These are phyloP conservation scores for Magnaporthiopsis incrustans DNA, from an alignment of 2,329 filamentous ascomycete species.

Conservation along the genomic window DNA sequence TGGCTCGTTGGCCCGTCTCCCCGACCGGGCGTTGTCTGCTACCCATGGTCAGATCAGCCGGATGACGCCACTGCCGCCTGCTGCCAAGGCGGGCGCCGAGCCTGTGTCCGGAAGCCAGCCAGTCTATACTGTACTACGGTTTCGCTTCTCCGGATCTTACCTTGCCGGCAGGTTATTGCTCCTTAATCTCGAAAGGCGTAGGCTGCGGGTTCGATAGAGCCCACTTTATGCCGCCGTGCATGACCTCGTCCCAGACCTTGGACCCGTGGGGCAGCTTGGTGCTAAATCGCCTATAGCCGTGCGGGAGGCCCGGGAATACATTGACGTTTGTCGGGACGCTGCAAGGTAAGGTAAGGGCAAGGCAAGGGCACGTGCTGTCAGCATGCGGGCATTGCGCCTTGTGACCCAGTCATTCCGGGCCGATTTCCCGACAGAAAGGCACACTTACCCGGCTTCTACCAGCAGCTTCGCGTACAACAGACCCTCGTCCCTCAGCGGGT, in stretches of 20 bases:
- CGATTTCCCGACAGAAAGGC: constrained; percentile 12
- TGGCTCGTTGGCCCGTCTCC: not conserved
- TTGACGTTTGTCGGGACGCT: constrained; percentile 21
- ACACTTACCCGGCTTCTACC: constrained; percentile 11
- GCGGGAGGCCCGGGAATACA: constrained; percentile 13
- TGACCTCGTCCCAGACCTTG: constrained; percentile 39
- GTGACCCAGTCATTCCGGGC: constrained; percentile 5
- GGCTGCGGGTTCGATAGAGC: constrained; percentile 44
- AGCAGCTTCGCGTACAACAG: constrained; percentile 11
- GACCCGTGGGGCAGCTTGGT: constrained; percentile 20
- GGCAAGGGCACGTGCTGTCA: constrained; percentile 17
- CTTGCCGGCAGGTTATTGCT: not conserved
- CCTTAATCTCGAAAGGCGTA: constrained; percentile 36
- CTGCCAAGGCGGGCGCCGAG: not conserved
- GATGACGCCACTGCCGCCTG: not conserved
- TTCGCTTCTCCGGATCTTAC: not conserved
- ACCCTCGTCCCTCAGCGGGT: constrained; percentile 12
- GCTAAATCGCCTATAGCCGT: constrained; percentile 15
- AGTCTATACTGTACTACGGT: not conserved
- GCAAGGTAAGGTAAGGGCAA: too few species aligned
- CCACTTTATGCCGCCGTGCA: constrained; percentile 26
- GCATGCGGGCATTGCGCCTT: constrained; percentile 12
- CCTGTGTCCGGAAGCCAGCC: too few species aligned
- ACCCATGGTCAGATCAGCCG: not conserved
- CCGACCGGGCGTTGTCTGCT: not conserved